phyloP scores from a whole-genome alignment of 2,329 filamentous ascomycete genomes.

The Ascochyta fabae region DNA sequence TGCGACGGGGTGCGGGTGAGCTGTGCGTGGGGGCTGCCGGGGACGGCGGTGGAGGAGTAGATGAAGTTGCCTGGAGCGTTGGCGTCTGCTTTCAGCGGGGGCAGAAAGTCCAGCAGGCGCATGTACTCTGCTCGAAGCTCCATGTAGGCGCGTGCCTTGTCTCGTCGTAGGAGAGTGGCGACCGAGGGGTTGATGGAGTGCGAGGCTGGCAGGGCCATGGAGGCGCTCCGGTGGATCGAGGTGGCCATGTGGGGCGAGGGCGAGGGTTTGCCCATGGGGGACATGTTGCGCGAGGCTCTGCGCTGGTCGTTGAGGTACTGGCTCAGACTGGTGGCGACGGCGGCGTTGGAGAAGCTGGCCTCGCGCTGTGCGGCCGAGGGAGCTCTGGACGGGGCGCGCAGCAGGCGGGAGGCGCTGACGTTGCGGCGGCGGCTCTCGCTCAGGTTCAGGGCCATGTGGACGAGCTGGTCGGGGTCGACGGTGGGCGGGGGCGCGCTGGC shows the following conservation, averaged over 20 bases:
- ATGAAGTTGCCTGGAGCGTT: conserved; percentile 52
- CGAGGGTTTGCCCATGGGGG: conserved; percentile 58
- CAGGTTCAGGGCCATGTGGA: conserved; percentile 87
- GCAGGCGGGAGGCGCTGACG: conserved; percentile 63
- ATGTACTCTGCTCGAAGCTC: conserved; percentile 87
- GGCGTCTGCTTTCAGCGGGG: conserved; percentile 67
- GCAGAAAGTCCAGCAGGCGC: conserved; percentile 77
- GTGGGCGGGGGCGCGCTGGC: conserved; percentile 55
- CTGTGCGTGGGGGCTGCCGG: conserved; percentile 51
- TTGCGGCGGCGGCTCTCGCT: conserved; percentile 78
- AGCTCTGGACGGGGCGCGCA: conserved; percentile 57
- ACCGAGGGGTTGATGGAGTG: conserved; percentile 71
- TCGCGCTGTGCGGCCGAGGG: conserved; percentile 52
- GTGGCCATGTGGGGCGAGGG: conserved; percentile 41
- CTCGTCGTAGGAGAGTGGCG: conserved; percentile 80
- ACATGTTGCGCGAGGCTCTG: conserved; percentile 65
- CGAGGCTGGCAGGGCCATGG: conserved; percentile 30
- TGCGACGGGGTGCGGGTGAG: conserved; percentile 48
- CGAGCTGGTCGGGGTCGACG: conserved; percentile 85
- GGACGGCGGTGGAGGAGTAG: conserved; percentile 48
- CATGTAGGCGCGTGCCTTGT: conserved; percentile 83
- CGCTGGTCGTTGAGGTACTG: conserved; percentile 77
- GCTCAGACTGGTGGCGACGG: conserved; percentile 65
- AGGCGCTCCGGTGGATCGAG: conserved; percentile 32
- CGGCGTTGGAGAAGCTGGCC: conserved; percentile 49